These are phyloP conservation scores for Ceratobasidium sp. DNA, from an alignment of 1,284 basidiomycete species.

Conservation along the genomic window DNA sequence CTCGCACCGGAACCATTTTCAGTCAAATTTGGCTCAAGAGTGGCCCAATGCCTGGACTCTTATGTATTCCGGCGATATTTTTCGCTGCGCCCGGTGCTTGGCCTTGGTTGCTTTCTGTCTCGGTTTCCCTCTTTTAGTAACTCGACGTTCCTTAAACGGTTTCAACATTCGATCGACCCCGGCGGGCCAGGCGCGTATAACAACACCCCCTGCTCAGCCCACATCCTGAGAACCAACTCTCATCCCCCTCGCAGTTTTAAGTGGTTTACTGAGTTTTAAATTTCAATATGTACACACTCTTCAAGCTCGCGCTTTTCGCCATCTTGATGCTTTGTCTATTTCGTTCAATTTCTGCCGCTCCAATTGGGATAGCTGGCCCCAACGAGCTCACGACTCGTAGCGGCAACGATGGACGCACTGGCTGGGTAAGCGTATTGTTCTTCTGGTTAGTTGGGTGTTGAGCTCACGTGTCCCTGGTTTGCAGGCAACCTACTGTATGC, in stretches of 20 bases:
- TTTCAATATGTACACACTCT: neutral
- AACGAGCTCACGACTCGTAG: neutral
- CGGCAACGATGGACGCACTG: neutral
- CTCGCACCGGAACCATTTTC: neutral
- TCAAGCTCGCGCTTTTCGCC: neutral
- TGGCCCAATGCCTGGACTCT: neutral
- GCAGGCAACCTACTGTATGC: neutral
- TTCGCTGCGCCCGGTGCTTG: neutral
- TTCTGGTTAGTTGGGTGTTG: neutral
- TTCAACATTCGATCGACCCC: conserved; percentile 5
- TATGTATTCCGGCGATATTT: neutral
- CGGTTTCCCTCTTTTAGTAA: neutral
- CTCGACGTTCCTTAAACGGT: neutral
- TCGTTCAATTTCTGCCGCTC: neutral
- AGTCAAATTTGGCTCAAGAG: neutral
- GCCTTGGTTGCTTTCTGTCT: neutral
- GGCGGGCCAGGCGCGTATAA: neutral
- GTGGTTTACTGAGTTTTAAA: neutral
- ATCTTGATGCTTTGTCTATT: neutral
- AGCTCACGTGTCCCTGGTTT: neutral
- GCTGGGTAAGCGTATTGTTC: neutral
- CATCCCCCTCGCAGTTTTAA: neutral
- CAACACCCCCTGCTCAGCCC: neutral
- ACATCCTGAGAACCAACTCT: neutral
- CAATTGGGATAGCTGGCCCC: neutral